phyloP scores from a whole-genome alignment of 345 rosid species.

The Dovyalis caffra region DNA sequence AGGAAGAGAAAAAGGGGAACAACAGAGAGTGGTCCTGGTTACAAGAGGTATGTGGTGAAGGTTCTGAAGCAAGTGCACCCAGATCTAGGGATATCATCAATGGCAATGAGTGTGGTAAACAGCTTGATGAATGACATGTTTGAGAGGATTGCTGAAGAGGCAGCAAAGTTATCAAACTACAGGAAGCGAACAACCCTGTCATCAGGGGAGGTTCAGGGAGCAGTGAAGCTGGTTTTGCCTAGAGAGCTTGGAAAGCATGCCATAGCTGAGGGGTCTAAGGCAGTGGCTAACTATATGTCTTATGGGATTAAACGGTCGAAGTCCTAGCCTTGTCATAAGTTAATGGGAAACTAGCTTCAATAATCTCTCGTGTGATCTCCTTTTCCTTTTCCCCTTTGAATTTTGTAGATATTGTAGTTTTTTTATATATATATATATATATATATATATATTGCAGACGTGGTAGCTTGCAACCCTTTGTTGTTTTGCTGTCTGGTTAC shows the following conservation, averaged over 20 bases:
- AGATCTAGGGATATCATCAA: conserved; percentile 53
- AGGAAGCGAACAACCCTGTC: conserved; percentile 46
- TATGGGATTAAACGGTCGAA: neutral
- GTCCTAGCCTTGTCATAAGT: neutral
- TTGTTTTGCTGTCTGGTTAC: too few relatives aligned
- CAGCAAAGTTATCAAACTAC: conserved; percentile 46
- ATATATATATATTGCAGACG: too few relatives aligned
- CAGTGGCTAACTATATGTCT: conserved; percentile 45
- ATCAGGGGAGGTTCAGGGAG: conserved; percentile 64
- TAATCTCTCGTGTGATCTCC: too few relatives aligned
- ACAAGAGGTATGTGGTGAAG: conserved; percentile 59
- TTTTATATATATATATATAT: too few relatives aligned
- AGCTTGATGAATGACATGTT: conserved; percentile 71
- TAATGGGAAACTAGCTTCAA: too few relatives aligned
- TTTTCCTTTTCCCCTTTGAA: too few relatives aligned
- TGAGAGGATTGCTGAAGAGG: conserved; percentile 64
- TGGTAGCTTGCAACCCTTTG: too few relatives aligned
- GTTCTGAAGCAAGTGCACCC: conserved; percentile 79
- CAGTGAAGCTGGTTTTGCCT: conserved; percentile 66
- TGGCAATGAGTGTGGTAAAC: conserved; percentile 68
- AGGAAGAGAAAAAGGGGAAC: conserved; percentile 22
- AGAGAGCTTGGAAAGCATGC: conserved; percentile 81
- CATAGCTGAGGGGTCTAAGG: conserved; percentile 70
- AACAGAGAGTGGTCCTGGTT: conserved; percentile 27
- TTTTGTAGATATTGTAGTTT: too few relatives aligned